These are phyloP conservation scores for Lomentospora prolificans DNA, from an alignment of 2,329 filamentous ascomycete species.

Conservation along the genomic window DNA sequence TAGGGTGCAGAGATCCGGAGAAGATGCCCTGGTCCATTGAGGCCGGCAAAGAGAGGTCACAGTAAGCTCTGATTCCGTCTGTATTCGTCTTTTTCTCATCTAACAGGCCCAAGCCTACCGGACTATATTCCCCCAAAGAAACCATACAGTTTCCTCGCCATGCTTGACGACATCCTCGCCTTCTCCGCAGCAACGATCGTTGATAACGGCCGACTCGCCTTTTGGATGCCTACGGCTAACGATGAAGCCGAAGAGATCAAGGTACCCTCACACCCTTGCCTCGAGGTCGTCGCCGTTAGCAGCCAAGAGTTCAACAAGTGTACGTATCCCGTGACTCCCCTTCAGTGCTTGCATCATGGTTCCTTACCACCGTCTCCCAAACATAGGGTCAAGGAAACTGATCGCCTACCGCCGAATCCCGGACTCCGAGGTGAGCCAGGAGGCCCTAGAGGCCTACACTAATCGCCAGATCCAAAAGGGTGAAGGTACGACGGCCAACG, in stretches of 20 bases:
- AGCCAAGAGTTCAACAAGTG: slow-evolving; percentile 86
- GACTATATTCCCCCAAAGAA: slow-evolving; percentile 79
- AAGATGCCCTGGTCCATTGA: slow-evolving; percentile 52
- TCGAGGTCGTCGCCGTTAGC: slow-evolving; percentile 67
- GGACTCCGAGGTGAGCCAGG: slow-evolving; percentile 43
- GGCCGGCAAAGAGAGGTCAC: slow-evolving; percentile 59
- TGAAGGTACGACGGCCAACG: slow-evolving; percentile 42
- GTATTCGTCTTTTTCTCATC: slow-evolving; percentile 13
- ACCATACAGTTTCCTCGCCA: slow-evolving; percentile 82
- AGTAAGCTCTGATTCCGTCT: slow-evolving; percentile 36
- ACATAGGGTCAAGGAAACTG: slow-evolving; percentile 70
- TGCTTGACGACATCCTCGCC: slow-evolving; percentile 80
- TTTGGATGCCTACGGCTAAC: slow-evolving; percentile 96
- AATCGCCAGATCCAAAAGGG: slow-evolving; percentile 16
- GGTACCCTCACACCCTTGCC: slow-evolving; percentile 64
- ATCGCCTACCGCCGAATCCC: slow-evolving; percentile 73
- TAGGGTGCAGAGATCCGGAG: slow-evolving; percentile 63
- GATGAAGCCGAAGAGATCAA: slow-evolving; percentile 67
- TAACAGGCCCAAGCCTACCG: slow-evolving; percentile 25
- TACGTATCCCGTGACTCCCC: slow-evolving; percentile 25
- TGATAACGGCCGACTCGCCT: slow-evolving; percentile 67
- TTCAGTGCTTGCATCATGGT: not conserved
- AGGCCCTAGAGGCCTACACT: slow-evolving; percentile 25
- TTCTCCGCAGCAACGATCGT: slow-evolving; percentile 73
- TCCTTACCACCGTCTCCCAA: not conserved